Evolutionary conservation across 1,284 basidiomycete species (phyloP), one percentile per base, ranked within the genome.

Genomic region (Ceratobasidium sp.): DNA sequence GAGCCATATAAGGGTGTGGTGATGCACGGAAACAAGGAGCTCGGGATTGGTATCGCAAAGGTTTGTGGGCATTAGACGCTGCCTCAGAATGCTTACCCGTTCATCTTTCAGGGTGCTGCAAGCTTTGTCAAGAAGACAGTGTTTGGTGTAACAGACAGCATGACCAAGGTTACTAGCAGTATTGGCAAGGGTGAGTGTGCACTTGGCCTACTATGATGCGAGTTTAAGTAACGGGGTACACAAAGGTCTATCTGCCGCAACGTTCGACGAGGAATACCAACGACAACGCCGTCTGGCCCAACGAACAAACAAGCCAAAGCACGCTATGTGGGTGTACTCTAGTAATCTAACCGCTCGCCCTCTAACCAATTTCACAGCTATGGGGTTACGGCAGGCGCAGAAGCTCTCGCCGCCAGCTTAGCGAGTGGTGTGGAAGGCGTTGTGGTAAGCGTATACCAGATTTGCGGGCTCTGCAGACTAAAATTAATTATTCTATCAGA

Each of bases 51-150:
- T n/a, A 96, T 99, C 77, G 98, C 98, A 2, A 95, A 97, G 88
- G 95, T 95, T 81, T 79, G 85, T 81, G 3, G 20, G 27, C 20
- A 27, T 8, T 16, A 4, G 23, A 27, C 66, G n/a, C 62, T 30
- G 54, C 35, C 27, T 68, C 78, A 70, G 52, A 75, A 8, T 67
- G 20, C 46, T 50, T 23, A 66, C 66, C 44, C 3, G 30, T 52
- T 76, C n/a, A 10, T 18, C 27, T 62, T 64, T 20, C 83, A 96
- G 92, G 96, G 98, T 52, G 98, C 98, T 0, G 97, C 98, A 10
- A 98, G 96, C 83, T 97, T 99, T 82, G 95, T 99, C 73, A 99
- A 99, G 88, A 99, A 99, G 87, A 99, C 97, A 0, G 95, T 99
- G 14, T 99, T 99, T 82, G 98, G 98, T 46, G 86, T 99, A 69